These are phyloP conservation scores for Leptodontidium sp. DNA, from an alignment of 2,329 filamentous ascomycete species.

Conservation along the genomic window DNA sequence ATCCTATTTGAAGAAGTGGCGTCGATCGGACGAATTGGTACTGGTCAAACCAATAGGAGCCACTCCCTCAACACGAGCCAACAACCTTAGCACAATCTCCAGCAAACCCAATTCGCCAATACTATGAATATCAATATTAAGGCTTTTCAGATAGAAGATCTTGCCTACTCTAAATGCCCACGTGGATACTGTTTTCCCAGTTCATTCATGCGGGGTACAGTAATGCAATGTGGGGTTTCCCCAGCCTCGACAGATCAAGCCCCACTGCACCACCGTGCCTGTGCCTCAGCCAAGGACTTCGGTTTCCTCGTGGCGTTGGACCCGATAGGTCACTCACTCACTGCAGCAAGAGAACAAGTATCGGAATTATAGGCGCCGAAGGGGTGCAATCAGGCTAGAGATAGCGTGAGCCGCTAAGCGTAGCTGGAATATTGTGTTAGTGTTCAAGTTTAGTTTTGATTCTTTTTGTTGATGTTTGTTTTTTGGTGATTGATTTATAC, in stretches of 20 bases:
- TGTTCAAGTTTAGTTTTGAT: not conserved
- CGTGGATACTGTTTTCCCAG: not conserved
- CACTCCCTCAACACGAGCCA: not conserved
- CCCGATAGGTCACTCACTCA: constrained; percentile 2
- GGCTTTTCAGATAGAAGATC: not conserved
- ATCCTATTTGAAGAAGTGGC: too few species aligned
- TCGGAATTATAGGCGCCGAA: constrained; percentile 15
- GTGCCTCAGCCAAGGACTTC: not conserved
- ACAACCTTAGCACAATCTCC: not conserved
- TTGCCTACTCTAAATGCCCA: not conserved
- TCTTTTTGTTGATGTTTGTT: not conserved
- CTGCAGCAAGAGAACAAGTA: not conserved
- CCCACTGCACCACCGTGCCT: not conserved
- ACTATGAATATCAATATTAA: not conserved
- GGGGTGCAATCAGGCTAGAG: not conserved
- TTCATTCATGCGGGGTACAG: not conserved
- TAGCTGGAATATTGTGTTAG: not conserved
- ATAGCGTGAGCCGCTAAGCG: not conserved
- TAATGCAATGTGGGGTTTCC: constrained; percentile 11
- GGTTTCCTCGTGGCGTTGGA: not conserved
- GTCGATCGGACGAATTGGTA: not conserved
- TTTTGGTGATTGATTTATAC: too few species aligned
- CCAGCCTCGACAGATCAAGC: not conserved
- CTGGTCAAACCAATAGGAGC: too few species aligned
- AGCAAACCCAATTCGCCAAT: not conserved